A percentile compares a stretch with the other conserved stretches of the same genome.
Evolutionary conservation across 139 green algal species (phyloP).

Genomic region (Chlorella sp.): DNA sequence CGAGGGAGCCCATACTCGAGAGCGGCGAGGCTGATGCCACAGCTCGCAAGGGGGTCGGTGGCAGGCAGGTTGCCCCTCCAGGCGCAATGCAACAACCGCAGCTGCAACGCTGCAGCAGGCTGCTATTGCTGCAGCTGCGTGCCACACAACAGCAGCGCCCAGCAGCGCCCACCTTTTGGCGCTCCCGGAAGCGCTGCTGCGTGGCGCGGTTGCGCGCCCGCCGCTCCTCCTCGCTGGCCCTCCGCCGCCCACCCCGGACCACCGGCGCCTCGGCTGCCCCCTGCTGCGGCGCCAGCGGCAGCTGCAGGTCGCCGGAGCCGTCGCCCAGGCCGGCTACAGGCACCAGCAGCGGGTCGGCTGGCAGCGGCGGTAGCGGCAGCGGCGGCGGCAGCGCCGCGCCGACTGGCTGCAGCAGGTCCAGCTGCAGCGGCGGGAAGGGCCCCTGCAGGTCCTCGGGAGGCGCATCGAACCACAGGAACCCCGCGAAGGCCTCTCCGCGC

Average conservation of each 20-base stretch:
- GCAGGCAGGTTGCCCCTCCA: not conserved
- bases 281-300: not conserved
- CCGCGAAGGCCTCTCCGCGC: not conserved
- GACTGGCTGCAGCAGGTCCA: not conserved
- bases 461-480: not conserved
- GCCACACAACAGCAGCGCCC: no score
- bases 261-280: not conserved
- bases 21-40: no score
- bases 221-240: not conserved
- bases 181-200: conserved; percentile 10
- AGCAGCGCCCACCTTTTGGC: conserved; percentile 5
- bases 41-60: no score
- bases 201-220: conserved; percentile 8
- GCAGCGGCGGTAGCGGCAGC: not conserved
- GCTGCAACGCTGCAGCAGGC: no score
- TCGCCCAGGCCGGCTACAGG: no score
- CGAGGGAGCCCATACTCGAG: no score
- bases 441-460: not conserved
- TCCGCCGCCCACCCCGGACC: not conserved
- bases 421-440: not conserved
- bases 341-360: no score
- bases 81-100: no score
- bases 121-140: no score
- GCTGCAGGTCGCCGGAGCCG: no score
- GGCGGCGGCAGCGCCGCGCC: not conserved